Percentiles rank a stretch among this genome's conserved stretches.
Conservation (phyloP, 148 eudicot species). For the Drosera capensis region DNA sequence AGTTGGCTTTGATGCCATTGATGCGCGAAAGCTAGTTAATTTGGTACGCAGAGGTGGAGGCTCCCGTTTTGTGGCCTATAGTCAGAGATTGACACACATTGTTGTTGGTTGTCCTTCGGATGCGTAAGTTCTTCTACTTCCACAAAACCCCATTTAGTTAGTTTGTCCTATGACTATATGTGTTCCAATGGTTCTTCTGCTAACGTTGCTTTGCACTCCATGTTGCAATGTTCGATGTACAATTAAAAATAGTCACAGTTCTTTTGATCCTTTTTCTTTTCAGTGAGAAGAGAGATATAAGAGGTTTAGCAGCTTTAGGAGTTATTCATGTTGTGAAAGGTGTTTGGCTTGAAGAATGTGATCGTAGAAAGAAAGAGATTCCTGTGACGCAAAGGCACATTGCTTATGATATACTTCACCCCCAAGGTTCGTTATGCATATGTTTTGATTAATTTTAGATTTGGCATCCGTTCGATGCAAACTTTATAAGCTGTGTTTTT, state of each 20-base stretch:
- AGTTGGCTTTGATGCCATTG: slow-evolving; percentile 67
- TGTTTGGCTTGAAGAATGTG: slow-evolving; percentile 87
- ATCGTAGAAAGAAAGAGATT: slow-evolving; percentile 62
- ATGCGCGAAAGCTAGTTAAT: slow-evolving; percentile 59
- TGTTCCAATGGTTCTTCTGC: not conserved
- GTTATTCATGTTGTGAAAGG: slow-evolving; percentile 49
- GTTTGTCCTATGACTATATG: not conserved
- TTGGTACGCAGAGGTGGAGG: slow-evolving; percentile 94
- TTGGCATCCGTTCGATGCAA: not conserved
- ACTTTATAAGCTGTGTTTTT: too few species aligned
- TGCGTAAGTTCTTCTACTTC: slow-evolving; percentile 30
- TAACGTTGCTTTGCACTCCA: not conserved
- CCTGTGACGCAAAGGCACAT: slow-evolving; percentile 65
- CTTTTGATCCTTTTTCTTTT: slow-evolving; percentile 14
- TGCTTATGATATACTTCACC: slow-evolving; percentile 73
- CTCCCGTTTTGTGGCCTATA: slow-evolving; percentile 71
- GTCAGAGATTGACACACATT: slow-evolving; percentile 76
- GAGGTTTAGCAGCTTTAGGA: slow-evolving; percentile 82
- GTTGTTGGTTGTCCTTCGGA: slow-evolving; percentile 85
- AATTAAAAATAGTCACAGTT: too few species aligned
- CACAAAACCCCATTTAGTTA: not conserved
- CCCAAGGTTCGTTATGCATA: slow-evolving; percentile 42
- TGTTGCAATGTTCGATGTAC: too few species aligned
- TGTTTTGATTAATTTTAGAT: not conserved
- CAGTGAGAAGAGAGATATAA: slow-evolving; percentile 76